Base-by-base conservation (phyloP, 441 rosid genomes). In the Pelargonium citronellum region DNA sequence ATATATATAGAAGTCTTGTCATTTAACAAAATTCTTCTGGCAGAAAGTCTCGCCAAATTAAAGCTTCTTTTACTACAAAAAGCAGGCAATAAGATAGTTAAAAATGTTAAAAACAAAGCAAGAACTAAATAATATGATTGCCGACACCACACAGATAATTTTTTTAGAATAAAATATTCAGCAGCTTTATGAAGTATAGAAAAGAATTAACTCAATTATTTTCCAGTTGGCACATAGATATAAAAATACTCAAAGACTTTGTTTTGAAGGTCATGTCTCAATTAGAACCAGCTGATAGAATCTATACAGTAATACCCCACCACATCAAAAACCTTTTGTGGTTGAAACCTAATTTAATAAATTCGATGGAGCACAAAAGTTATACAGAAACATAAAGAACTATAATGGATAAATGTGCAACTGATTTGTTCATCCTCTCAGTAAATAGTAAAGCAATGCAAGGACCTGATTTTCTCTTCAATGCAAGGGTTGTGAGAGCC, bases 401-500 rank as follows among this genome's bases (percentile, higher is more conserved):
- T 13, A 11, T 27, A 62, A 24, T 62, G 12, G 66, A 62, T 13
- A 15, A 11, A 27, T 13, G 17, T 41, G 51, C 51, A 66, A 55
- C 8, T 19, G 19, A 57, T 15, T 20, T 1, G 46, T 24, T n/a
- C 57, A 78, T 49, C 46, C 13, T 71, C 20, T 7, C 2, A 70
- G 4, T 27, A 55, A 0, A 44, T 30, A 41, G 17, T 9, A 34
- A 74, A 76, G 66, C 27, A 64, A 67, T 71, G 73, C 70, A 71
- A 79, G 66, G 51, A 95, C 99, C 99, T 79, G 92, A 83, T 80
- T 79, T 71, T 81, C 77, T 84, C 86, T 86, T 90, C 87, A 80
- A 71, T 74, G 92, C 75, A 64, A 92, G 81, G 86, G 89, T 82
- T 72, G 94, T 53, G 65, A 92, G 86, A 80, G 96, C 99, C 97